Percentiles rank a stretch among this genome's conserved stretches.
These are phyloP conservation scores for Schwanniomyces vanrijiae DNA, from an alignment of 805 yeast species.

Conservation along the genomic window DNA sequence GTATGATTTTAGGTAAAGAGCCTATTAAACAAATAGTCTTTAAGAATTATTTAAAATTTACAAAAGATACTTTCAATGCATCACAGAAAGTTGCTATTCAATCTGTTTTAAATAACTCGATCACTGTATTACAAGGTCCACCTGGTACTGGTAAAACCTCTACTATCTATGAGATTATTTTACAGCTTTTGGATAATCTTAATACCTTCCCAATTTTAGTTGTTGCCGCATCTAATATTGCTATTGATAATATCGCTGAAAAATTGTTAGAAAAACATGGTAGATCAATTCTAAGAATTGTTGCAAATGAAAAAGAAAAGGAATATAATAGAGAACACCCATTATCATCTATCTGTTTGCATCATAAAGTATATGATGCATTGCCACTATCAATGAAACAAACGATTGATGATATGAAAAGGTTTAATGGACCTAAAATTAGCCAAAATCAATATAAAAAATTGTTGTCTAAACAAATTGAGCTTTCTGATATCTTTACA, in stretches of 20 bases:
- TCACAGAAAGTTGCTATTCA: slow-evolving; percentile 60
- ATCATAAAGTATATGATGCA: slow-evolving; percentile 54
- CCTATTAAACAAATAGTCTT: slow-evolving; percentile 57
- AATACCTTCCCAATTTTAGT: slow-evolving; percentile 64
- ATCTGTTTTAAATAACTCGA: slow-evolving; percentile 50
- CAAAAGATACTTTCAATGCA: slow-evolving; percentile 51
- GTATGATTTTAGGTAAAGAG: slow-evolving; percentile 54
- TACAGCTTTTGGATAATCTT: slow-evolving; percentile 55
- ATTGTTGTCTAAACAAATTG: slow-evolving; percentile 42
- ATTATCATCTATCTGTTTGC: slow-evolving; percentile 60
- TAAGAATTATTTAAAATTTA: slow-evolving; percentile 51
- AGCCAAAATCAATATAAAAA: slow-evolving; percentile 51
- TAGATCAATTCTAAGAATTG: slow-evolving; percentile 55
- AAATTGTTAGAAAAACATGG: slow-evolving; percentile 53
- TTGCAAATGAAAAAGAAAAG: slow-evolving; percentile 58
- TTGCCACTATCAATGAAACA: slow-evolving; percentile 47
- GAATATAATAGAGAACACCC: slow-evolving; percentile 62
- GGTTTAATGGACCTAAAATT: slow-evolving; percentile 37
- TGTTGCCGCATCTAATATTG: slow-evolving; percentile 75
- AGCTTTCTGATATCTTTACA: slow-evolving; percentile 49
- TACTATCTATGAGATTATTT: slow-evolving; percentile 43
- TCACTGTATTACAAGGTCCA: slow-evolving; percentile 50
- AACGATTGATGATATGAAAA: slow-evolving; percentile 41
- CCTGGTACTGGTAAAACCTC: slow-evolving; percentile 67
- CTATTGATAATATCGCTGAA: slow-evolving; percentile 75